Evolutionary conservation across 371 early-diverging fungal genomes (phyloP).

Genomic region (Mortierella sp.): DNA sequence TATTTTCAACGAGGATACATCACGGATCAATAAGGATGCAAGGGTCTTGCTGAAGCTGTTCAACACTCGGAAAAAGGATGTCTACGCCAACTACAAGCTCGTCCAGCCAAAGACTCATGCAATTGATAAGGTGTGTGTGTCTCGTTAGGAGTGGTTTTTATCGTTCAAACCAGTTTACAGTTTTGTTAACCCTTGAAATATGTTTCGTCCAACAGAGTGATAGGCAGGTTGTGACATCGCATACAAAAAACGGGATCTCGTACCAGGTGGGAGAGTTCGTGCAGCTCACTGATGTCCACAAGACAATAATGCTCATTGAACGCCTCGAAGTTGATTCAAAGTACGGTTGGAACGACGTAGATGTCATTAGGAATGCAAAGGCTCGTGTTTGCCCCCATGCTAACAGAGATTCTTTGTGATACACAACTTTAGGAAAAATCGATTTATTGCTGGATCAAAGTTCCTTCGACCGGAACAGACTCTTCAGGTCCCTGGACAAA

Average conservation of each 20-base stretch:
- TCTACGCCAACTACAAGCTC: slow-evolving; percentile 52
- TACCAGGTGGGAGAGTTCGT: slow-evolving; percentile 58
- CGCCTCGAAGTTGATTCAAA: slow-evolving; percentile 51
- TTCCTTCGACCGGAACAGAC: slow-evolving; percentile 60
- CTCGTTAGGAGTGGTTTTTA: not conserved
- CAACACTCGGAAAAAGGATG: slow-evolving; percentile 45
- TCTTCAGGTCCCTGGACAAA: slow-evolving; percentile 58
- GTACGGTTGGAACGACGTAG: slow-evolving; percentile 13
- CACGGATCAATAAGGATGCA: slow-evolving; percentile 77
- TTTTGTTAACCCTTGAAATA: not conserved
- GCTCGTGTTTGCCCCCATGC: not conserved
- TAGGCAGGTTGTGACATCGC: slow-evolving; percentile 53
- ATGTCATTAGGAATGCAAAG: not conserved
- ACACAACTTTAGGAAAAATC: slow-evolving; percentile 26
- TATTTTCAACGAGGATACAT: slow-evolving; percentile 78
- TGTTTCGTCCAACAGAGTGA: slow-evolving; percentile 21
- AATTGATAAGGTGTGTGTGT: slow-evolving; percentile 26
- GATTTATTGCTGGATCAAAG: slow-evolving; percentile 61
- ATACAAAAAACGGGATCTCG: slow-evolving; percentile 47
- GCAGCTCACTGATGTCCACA: slow-evolving; percentile 44
- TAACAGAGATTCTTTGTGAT: not conserved
- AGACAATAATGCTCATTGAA: slow-evolving; percentile 56
- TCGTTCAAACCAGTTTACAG: no score
- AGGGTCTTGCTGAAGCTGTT: slow-evolving; percentile 60
- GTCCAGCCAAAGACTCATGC: slow-evolving; percentile 42